Evolutionary conservation across 805 yeast genomes (phyloP), one percentile per base, ranked within the genome.

Genomic region (Suhomyces vadensis): DNA sequence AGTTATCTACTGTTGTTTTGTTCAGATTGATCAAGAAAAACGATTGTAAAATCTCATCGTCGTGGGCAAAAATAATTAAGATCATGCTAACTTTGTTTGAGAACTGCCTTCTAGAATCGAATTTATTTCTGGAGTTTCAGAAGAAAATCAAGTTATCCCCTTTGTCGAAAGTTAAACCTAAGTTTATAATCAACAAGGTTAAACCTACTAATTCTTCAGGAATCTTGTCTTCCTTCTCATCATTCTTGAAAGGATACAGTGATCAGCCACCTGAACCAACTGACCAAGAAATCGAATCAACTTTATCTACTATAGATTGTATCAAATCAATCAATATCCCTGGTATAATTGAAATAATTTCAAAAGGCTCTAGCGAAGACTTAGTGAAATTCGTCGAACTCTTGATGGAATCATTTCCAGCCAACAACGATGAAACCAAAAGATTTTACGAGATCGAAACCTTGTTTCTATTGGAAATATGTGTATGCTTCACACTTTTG

Each of bases 191-290:
- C 33, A 81, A 79, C 27, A 77, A 83, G 55, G 68, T 78, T 1
- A 81, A 81, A 39, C 82, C 85, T 1, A 77, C 81, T 27, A 86
- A 82, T 54, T 95, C 83, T 25, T 74, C 74, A 8, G 89, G 98
- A 2, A 59, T 94, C n/a, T 78, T 94, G 43, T 87, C 96, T 0
- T 87, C 98, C 0, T 83, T 94, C 55, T 90, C 97, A 1, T 88
- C 96, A 0, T 92, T 90, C 26, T 77, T 94, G 64, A 87, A 94
- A 50, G 94, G 97, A 14, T 79, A 83, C 46, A 73, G 85, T 1
- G 97, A 90, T 56, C 95, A 88, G 42, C 82, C 87, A 3, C 83
- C 85, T 0, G 98, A 92, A 62, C 99, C 99, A 9, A 79, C 95
- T 1, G 95, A 87, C 44, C 96, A 88, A 57, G 97, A 92, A 54